Percentiles rank a stretch among this genome's conserved stretches.
These are phyloP conservation scores for Sphagnum fallax DNA, from an alignment of 228 moss, liverwort and hornwort species.

Conservation along the genomic window DNA sequence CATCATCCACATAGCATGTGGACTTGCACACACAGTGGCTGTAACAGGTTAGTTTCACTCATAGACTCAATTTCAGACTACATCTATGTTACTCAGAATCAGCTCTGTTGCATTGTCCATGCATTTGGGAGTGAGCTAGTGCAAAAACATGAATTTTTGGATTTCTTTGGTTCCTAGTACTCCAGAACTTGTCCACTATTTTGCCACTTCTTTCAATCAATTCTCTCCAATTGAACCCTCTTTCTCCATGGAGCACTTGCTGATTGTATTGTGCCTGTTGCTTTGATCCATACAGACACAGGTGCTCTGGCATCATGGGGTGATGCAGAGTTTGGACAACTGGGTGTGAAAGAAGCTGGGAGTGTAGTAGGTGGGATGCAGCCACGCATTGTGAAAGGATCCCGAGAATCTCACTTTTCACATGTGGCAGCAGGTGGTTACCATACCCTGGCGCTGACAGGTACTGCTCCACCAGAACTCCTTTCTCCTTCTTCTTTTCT, in stretches of 20 bases:
- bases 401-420: slow-evolving; percentile 55
- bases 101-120: too few relatives aligned
- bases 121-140: too few relatives aligned
- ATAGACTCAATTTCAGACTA: too few relatives aligned
- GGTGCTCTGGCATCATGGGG: slow-evolving; percentile 80
- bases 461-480: slow-evolving; percentile 12
- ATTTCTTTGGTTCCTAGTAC: too few relatives aligned
- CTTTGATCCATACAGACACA: slow-evolving; percentile 20
- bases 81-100: too few relatives aligned
- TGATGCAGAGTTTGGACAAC: slow-evolving; percentile 71
- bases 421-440: slow-evolving; percentile 65
- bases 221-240: too few relatives aligned
- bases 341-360: slow-evolving; percentile 52
- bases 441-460: slow-evolving; percentile 69
- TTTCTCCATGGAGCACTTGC: too few relatives aligned
- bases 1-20: slow-evolving; percentile 66
- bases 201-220: too few relatives aligned
- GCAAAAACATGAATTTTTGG: too few relatives aligned
- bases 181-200: too few relatives aligned
- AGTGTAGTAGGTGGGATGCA: slow-evolving; percentile 47
- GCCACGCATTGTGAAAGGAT: slow-evolving; percentile 69
- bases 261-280: too few relatives aligned
- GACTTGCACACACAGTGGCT: slow-evolving; percentile 59
- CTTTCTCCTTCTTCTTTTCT: too few relatives aligned
- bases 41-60: slow-evolving; percentile 37